Conservation (phyloP, 2,329 filamentous ascomycete genomes). For the Plenodomus tracheiphilus region DNA sequence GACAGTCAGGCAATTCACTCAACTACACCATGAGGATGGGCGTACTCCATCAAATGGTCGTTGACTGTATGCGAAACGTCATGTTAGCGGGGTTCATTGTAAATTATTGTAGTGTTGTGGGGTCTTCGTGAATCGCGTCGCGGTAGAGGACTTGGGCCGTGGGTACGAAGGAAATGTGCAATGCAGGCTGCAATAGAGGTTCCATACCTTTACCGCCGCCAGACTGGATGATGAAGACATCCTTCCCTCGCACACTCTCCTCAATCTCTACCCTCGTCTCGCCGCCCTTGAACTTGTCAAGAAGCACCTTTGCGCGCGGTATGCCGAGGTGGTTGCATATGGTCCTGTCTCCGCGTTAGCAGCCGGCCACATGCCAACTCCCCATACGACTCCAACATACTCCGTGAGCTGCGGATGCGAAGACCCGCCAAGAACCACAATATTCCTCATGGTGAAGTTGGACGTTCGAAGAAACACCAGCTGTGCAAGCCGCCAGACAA, state of each 20-base stretch:
- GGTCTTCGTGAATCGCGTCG: not conserved
- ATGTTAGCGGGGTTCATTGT: conserved; percentile 17
- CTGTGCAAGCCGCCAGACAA: not conserved
- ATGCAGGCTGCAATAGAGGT: not conserved
- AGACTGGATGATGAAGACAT: conserved; percentile 95
- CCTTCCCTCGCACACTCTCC: conserved; percentile 95
- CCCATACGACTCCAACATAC: conserved; percentile 19
- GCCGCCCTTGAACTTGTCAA: conserved; percentile 91
- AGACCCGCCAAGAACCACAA: conserved; percentile 89
- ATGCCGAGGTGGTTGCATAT: conserved; percentile 90
- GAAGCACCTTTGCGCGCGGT: conserved; percentile 78
- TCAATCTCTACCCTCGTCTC: conserved; percentile 95
- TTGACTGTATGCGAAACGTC: conserved; percentile 63
- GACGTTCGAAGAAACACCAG: not conserved
- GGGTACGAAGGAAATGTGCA: not conserved
- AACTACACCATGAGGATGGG: conserved; percentile 28
- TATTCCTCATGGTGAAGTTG: conserved; percentile 81
- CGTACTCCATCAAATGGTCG: conserved; percentile 84
- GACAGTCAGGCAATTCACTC: conserved; percentile 31
- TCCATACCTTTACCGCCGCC: conserved; percentile 69
- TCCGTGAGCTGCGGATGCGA: conserved; percentile 89
- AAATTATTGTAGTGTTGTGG: not conserved
- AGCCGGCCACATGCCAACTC: not conserved
- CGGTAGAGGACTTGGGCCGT: not conserved
- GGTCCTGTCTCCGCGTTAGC: conserved; percentile 45